These are phyloP conservation scores for Ceratocystiopsis sp. DNA, from an alignment of 2,329 filamentous ascomycete species.

Conservation along the genomic window DNA sequence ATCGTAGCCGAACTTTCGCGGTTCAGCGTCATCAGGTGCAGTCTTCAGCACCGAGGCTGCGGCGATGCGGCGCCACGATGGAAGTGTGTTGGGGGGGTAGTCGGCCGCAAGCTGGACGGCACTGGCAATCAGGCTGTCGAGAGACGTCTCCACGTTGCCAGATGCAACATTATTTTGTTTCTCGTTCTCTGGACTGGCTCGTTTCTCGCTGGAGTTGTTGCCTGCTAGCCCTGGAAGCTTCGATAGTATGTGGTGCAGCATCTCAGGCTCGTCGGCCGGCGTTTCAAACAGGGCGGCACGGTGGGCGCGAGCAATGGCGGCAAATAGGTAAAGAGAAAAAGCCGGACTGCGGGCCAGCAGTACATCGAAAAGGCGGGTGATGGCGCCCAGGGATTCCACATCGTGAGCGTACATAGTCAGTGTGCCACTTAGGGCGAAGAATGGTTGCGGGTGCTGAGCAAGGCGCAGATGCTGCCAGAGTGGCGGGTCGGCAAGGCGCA, in stretches of 20 bases:
- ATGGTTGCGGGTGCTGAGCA: slow-evolving; percentile 46
- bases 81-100: slow-evolving; percentile 57
- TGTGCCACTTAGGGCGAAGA: slow-evolving; percentile 84
- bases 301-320: slow-evolving; percentile 67
- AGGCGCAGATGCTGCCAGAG: slow-evolving; percentile 60
- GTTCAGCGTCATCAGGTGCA: slow-evolving; percentile 31
- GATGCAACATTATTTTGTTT: slow-evolving; percentile 27
- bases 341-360: slow-evolving; percentile 76
- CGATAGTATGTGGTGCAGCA: slow-evolving; percentile 75
- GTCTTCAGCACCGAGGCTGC: slow-evolving; percentile 72
- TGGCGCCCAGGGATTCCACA: slow-evolving; percentile 75
- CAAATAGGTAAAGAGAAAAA: slow-evolving; percentile 82
- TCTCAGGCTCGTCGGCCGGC: slow-evolving; percentile 70
- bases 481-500: slow-evolving; percentile 52
- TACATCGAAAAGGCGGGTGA: slow-evolving; percentile 82
- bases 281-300: slow-evolving; percentile 74
- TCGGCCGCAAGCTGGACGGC: slow-evolving; percentile 45
- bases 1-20: background rate
- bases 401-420: slow-evolving; percentile 95
- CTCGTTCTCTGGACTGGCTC: slow-evolving; percentile 27
- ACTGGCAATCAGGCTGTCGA: slow-evolving; percentile 58
- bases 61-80: slow-evolving; percentile 57
- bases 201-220: slow-evolving; percentile 35
- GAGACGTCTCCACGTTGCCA: slow-evolving; percentile 23
- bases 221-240: slow-evolving; percentile 50